Conservation (phyloP, 257 asterid species). For the Ehretia macrophylla region DNA sequence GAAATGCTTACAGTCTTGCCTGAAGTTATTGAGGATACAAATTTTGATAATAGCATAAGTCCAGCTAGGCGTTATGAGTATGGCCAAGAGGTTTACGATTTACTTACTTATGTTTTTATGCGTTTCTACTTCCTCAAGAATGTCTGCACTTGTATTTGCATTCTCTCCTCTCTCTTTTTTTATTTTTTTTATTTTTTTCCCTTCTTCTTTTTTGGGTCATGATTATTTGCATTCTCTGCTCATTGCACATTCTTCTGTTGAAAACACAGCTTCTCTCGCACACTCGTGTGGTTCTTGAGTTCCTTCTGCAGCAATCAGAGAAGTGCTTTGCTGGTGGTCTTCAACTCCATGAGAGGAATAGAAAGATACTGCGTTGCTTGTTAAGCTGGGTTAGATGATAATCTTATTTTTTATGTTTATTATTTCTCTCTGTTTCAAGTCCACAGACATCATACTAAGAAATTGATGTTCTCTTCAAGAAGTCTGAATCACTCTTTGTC, state of each 20-base stretch:
- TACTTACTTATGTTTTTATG: background rate
- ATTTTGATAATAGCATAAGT: slow-evolving; percentile 41
- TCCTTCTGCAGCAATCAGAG: slow-evolving; percentile 64
- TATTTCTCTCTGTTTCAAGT: slow-evolving; percentile 10
- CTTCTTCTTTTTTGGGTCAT: no score
- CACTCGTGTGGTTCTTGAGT: slow-evolving; percentile 73
- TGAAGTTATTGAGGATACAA: slow-evolving; percentile 74
- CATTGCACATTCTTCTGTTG: slow-evolving; percentile 26
- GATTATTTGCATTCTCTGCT: slow-evolving; percentile 26
- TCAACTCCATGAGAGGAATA: slow-evolving; percentile 54
- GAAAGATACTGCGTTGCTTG: slow-evolving; percentile 81
- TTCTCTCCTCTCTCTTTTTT: slow-evolving; percentile 1
- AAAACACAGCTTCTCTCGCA: slow-evolving; percentile 82
- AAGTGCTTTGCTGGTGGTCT: slow-evolving; percentile 37
- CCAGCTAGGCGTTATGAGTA: slow-evolving; percentile 59
- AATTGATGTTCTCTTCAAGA: background rate
- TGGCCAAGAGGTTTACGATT: slow-evolving; percentile 59
- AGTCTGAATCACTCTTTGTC: no score
- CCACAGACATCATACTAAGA: background rate
- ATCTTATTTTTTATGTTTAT: background rate
- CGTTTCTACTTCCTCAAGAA: slow-evolving; percentile 17
- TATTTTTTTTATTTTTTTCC: slow-evolving; percentile 5
- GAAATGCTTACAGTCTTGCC: slow-evolving; percentile 89
- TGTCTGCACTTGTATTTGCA: slow-evolving; percentile 10
- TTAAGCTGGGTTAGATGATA: slow-evolving; percentile 77